phyloP scores from a whole-genome alignment of 768 basidiomycete genomes.

The Trametes punicea region DNA sequence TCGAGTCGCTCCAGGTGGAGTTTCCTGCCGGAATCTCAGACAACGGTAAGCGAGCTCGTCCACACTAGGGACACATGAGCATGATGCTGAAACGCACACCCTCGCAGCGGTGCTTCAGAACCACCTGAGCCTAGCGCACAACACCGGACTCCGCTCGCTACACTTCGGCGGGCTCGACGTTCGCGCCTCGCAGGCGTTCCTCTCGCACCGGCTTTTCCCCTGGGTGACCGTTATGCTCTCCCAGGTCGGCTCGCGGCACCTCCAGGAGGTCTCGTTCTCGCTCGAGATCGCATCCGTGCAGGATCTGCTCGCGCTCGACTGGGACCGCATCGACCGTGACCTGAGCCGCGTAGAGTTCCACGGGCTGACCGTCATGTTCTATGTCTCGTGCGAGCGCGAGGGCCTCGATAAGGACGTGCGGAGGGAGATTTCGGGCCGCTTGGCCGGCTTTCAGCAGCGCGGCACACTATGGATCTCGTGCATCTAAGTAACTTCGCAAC shows the following conservation, averaged over 20 bases:
- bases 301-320: conserved; percentile 26
- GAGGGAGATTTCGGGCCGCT: conserved; percentile 14
- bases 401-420: conserved; percentile 17
- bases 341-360: conserved; percentile 24
- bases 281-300: conserved; percentile 23
- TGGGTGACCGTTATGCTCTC: conserved; percentile 27
- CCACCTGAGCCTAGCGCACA: conserved; percentile 27
- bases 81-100: not conserved
- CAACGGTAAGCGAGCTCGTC: conserved; percentile 15
- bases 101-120: conserved; percentile 23
- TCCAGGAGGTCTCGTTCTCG: conserved; percentile 26
- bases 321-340: conserved; percentile 27
- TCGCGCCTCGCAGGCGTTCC: conserved; percentile 23
- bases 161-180: conserved; percentile 28
- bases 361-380: conserved; percentile 25
- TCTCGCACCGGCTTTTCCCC: conserved; percentile 25
- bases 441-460: conserved; percentile 22
- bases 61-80: not conserved
- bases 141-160: conserved; percentile 27
- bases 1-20: conserved; percentile 28
- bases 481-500: conserved; percentile 7
- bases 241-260: conserved; percentile 19
- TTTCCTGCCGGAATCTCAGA: conserved; percentile 26
- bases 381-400: conserved; percentile 22
- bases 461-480: conserved; percentile 26